Evolutionary conservation across 208 protist species (phyloP).

Genomic region (Acanthamoeba lenticulata): DNA sequence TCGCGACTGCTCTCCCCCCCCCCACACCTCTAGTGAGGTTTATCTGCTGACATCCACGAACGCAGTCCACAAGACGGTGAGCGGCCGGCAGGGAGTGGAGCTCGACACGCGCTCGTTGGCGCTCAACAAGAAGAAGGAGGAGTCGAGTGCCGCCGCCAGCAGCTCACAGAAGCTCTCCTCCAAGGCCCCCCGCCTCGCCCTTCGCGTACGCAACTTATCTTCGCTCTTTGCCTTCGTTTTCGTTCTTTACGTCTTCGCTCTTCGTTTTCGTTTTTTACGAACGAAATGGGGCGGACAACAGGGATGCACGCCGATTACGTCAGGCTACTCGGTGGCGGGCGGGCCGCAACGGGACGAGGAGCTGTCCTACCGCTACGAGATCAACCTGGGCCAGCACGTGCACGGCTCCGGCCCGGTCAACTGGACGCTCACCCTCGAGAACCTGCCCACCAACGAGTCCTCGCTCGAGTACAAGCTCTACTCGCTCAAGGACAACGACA

Average conservation of each 20-base stretch:
- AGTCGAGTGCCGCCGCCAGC: neutral
- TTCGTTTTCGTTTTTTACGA: neutral
- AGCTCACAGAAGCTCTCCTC: neutral
- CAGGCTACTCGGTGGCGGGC: conserved; percentile 67
- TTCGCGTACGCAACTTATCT: neutral
- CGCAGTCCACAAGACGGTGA: conserved; percentile 10
- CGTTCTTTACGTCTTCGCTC: neutral
- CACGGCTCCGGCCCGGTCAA: conserved; percentile 69
- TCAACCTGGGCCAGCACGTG: conserved; percentile 75
- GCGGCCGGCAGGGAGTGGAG: conserved; percentile 32
- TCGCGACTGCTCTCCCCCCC: neutral
- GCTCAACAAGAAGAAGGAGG: conserved; percentile 44
- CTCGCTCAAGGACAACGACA: conserved; percentile 70
- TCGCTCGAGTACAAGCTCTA: conserved; percentile 77
- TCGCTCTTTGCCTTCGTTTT: neutral
- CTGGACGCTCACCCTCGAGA: conserved; percentile 76
- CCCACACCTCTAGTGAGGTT: neutral
- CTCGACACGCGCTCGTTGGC: conserved; percentile 14
- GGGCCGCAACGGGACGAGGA: conserved; percentile 50
- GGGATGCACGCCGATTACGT: neutral
- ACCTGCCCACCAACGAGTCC: neutral
- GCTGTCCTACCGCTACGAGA: conserved; percentile 73
- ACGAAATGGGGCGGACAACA: no score
- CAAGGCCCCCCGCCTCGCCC: neutral
- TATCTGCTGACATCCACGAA: no score